A percentile compares a stretch with the other conserved stretches of the same genome.
Conservation (phyloP, 306 rosid species). For the Clitoria ternatea region DNA sequence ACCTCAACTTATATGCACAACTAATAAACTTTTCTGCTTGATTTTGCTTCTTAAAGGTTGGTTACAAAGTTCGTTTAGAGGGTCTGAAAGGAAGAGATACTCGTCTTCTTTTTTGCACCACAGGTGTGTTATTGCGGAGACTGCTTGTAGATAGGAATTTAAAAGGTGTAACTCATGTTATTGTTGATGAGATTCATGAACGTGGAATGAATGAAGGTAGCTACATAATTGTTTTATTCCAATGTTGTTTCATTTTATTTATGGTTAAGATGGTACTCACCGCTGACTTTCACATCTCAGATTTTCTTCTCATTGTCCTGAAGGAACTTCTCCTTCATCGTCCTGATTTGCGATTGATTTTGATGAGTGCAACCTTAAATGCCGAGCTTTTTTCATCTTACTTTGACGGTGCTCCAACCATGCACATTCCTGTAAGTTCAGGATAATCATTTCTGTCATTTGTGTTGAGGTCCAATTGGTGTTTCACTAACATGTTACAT, state of each 20-base stretch:
- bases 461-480: background rate
- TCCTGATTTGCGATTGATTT: slow-evolving; percentile 78
- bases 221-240: background rate
- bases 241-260: slow-evolving; percentile 18
- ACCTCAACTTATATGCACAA: slow-evolving; percentile 4
- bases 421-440: slow-evolving; percentile 75
- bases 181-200: slow-evolving; percentile 98
- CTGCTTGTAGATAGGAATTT: slow-evolving; percentile 78
- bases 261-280: slow-evolving; percentile 12
- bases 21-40: slow-evolving; percentile 14
- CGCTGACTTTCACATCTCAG: slow-evolving; percentile 41
- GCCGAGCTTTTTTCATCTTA: slow-evolving; percentile 92
- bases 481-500: background rate
- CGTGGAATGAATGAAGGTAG: slow-evolving; percentile 99
- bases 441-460: slow-evolving; percentile 12
- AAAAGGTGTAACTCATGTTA: slow-evolving; percentile 84
- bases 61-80: slow-evolving; percentile 94
- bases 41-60: slow-evolving; percentile 57
- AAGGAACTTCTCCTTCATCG: slow-evolving; percentile 92
- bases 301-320: slow-evolving; percentile 95
- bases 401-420: slow-evolving; percentile 67
- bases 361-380: slow-evolving; percentile 98
- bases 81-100: slow-evolving; percentile 95
- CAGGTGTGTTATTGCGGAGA: slow-evolving; percentile 94
- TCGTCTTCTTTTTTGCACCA: slow-evolving; percentile 92